A percentile compares a stretch with the other conserved stretches of the same genome.
phyloP scores from a whole-genome alignment of 2,329 filamentous ascomycete genomes.

The Rhynchosporium secalis region DNA sequence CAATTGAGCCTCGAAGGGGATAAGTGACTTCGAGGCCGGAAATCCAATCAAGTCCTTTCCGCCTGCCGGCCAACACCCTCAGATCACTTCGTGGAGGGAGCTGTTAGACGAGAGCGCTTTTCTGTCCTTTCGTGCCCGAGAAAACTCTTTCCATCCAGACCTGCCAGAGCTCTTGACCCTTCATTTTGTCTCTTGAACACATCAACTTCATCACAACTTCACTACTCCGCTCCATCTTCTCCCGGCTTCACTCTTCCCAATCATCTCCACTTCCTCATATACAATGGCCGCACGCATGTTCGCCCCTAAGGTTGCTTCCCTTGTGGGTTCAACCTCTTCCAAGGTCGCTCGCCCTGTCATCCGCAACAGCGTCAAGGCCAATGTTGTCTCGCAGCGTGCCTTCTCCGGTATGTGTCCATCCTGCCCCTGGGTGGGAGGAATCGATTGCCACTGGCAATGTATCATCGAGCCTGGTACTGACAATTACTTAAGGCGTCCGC shows the following conservation, averaged over 20 bases:
- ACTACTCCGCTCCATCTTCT: constrained; percentile 27
- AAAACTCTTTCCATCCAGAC: constrained; percentile 23
- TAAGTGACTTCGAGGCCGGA: constrained; percentile 16
- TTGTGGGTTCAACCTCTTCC: constrained; percentile 60
- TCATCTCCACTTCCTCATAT: constrained; percentile 41
- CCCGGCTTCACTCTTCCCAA: constrained; percentile 27
- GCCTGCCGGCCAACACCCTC: constrained; percentile 20
- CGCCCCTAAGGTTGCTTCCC: constrained; percentile 74
- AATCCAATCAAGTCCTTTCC: constrained; percentile 15
- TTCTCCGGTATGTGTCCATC: constrained; percentile 64
- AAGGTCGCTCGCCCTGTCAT: constrained; percentile 77
- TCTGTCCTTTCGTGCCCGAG: constrained; percentile 22
- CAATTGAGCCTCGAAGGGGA: constrained; percentile 27
- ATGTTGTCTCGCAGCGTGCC: constrained; percentile 66
- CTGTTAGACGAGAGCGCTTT: constrained; percentile 19
- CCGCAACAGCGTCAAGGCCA: constrained; percentile 61
- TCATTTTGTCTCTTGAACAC: constrained; percentile 25
- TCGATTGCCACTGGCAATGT: constrained; percentile 10
- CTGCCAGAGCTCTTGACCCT: constrained; percentile 23
- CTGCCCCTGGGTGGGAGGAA: neutral
- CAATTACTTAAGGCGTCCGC: constrained; percentile 43
- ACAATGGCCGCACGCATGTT: constrained; percentile 81
- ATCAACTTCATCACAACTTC: constrained; percentile 20
- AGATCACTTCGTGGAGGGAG: constrained; percentile 25
- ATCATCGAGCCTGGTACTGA: constrained; percentile 25